Evolutionary conservation across 1,139 yeast genomes (phyloP), one percentile per base, ranked within the genome.

Genomic region (Hemisphaericaspora xylofermentans): DNA sequence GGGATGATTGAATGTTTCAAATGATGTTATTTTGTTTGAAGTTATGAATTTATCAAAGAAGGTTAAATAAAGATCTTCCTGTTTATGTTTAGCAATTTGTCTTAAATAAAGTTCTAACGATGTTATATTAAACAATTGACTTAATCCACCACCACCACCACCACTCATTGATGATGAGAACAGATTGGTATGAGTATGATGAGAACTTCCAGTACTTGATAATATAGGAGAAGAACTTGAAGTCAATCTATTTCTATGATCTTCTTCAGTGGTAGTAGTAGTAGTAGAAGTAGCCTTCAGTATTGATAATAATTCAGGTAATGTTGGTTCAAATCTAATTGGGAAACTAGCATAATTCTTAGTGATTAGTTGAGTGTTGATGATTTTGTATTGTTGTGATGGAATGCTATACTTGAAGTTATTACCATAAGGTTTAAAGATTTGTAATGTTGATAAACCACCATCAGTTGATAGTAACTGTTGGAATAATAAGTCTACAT

Each of bases 1-100:
- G 0, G 98, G 98, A 58, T 93, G 98, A 51, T 88, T 84, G 58
- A 91, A 84, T 2, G 93, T 83, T 58, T 93, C 98, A 58, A 88
- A 89, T 1, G 95, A 84, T 2, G 88, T 81, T 5, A 87, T 68
- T 18, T 75, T 74, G 28, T 79, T 74, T 12, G 85, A 73, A 0
- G 91, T 73, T 18, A 86, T 68, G 21, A 87, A 59, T 47, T 81
- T 76, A 35, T 83, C 73, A 48, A 86, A 74, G 50, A 82, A 73
- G 36, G 76, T 75, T 45, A 78, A 63, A 53, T 83, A 87, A n/a
- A 84, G 51, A 37, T 65, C 67, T 7, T 52, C 49, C 14, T 38
- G 27, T 3, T 42, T 32, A 3, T 36, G 33, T 30, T 36, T 34
- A 7, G 58, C 41, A 18, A 43, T 36, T 35, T 60, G 60, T 31